phyloP scores from a whole-genome alignment of 1,284 basidiomycete genomes.

The Golubevia sp. region DNA sequence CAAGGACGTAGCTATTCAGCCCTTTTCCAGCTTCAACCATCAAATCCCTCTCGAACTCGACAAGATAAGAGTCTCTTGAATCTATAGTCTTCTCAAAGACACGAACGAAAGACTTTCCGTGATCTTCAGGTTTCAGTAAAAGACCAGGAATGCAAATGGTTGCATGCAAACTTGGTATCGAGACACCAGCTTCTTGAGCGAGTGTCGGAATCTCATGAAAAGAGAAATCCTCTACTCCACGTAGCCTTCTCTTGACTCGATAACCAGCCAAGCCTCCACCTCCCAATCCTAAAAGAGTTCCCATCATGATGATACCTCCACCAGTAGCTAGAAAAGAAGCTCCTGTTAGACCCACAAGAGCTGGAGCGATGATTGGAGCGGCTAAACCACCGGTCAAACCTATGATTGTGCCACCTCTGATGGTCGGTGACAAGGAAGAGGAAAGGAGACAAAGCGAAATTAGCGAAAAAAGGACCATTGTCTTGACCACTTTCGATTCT shows the following conservation, averaged over 20 bases:
- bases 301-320: constrained; percentile 47
- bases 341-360: constrained; percentile 43
- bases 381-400: constrained; percentile 48
- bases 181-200: constrained; percentile 27
- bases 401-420: constrained; percentile 39
- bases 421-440: neutral
- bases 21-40: constrained; percentile 37
- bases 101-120: constrained; percentile 24
- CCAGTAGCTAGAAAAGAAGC: constrained; percentile 40
- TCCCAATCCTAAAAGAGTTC: constrained; percentile 44
- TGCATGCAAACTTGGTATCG: constrained; percentile 45
- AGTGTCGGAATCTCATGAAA: constrained; percentile 32
- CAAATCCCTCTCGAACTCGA: constrained; percentile 37
- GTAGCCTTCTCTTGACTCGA: constrained; percentile 33
- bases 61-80: constrained; percentile 37
- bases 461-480: no score
- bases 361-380: constrained; percentile 43
- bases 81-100: constrained; percentile 27
- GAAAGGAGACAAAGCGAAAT: no score
- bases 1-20: constrained; percentile 33
- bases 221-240: constrained; percentile 29
- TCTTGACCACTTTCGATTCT: no score
- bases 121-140: constrained; percentile 32
- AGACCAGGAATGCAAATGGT: constrained; percentile 45
- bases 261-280: constrained; percentile 53